These are phyloP conservation scores for Solanum aculeatissimum DNA, from an alignment of 305 asterid genomes.

Conservation along the genomic window DNA sequence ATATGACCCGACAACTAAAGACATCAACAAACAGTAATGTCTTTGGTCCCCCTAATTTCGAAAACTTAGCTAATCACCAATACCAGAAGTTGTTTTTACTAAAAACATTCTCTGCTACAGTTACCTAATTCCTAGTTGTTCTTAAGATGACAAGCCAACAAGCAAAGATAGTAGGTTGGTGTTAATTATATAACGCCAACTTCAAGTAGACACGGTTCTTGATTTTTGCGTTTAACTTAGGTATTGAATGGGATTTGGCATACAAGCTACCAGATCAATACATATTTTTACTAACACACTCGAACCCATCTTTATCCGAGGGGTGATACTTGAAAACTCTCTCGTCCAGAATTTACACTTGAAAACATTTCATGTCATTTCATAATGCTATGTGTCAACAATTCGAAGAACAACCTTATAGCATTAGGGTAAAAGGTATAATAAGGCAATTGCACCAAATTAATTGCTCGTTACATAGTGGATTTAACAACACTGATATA, in stretches of 20 bases:
- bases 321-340: background rate
- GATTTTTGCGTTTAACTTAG: background rate
- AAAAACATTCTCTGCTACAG: background rate
- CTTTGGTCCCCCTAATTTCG: conserved; percentile 31
- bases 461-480: too few species aligned
- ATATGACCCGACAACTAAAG: conserved; percentile 15
- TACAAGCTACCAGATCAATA: background rate
- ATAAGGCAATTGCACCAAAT: too few species aligned
- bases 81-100: background rate
- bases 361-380: too few species aligned
- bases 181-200: background rate
- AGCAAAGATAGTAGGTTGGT: background rate
- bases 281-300: background rate
- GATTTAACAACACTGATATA: too few species aligned
- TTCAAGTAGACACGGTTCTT: background rate
- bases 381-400: too few species aligned
- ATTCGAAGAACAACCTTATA: too few species aligned
- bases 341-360: background rate
- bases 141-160: background rate
- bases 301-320: background rate
- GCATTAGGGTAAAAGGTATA: too few species aligned
- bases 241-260: background rate
- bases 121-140: background rate
- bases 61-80: background rate
- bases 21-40: conserved; percentile 31